A percentile compares a stretch with the other conserved stretches of the same genome.
phyloP scores from a whole-genome alignment of 169 alveolate species.

The Amoebophrya sp. region DNA sequence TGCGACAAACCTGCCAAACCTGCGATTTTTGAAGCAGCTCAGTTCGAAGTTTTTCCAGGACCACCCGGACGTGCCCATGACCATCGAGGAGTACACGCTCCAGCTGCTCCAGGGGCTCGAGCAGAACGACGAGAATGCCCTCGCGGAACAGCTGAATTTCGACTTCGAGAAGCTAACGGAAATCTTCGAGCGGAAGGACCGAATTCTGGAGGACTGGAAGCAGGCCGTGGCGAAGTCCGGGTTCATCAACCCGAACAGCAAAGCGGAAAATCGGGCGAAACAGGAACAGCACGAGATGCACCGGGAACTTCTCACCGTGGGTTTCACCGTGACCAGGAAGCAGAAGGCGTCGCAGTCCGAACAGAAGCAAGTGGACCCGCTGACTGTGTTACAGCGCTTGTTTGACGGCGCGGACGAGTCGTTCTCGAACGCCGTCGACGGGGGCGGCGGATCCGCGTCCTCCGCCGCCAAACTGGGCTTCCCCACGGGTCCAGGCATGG shows the following conservation, averaged over 20 bases:
- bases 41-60: too few species aligned
- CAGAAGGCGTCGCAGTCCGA: too few species aligned
- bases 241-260: background rate
- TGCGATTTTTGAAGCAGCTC: too few species aligned
- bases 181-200: background rate
- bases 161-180: background rate
- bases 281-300: conserved; percentile 20
- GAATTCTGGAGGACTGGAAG: background rate
- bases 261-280: background rate
- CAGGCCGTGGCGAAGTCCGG: background rate
- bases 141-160: background rate
- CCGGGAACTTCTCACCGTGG: background rate
- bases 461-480: too few species aligned
- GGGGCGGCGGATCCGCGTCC: too few species aligned
- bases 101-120: background rate
- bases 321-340: background rate
- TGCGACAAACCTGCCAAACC: too few species aligned
- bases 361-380: too few species aligned
- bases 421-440: too few species aligned
- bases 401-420: too few species aligned
- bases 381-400: background rate
- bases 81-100: background rate
- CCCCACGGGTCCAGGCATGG: too few species aligned
- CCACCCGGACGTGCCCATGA: background rate
- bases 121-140: background rate